Evolutionary conservation across 371 early-diverging fungal species (phyloP).

Genomic region (Syncephalastrum racemosum): DNA sequence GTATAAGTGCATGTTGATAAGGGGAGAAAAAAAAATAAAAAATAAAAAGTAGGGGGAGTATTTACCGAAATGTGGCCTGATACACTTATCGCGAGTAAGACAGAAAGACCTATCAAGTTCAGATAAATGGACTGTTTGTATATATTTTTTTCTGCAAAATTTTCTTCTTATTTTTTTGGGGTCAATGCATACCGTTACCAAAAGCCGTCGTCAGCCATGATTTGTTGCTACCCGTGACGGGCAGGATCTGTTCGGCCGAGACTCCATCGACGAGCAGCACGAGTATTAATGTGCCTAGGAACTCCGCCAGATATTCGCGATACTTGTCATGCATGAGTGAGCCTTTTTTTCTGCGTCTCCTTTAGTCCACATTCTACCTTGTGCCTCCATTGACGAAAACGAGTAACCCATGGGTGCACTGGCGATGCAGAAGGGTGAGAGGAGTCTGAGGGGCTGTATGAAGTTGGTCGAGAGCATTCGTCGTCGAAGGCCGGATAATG

Average conservation of each 20-base stretch:
- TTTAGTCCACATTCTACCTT: too few species aligned
- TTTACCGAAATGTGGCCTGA: conserved; percentile 77
- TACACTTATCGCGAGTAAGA: conserved; percentile 56
- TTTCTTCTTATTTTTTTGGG: background rate
- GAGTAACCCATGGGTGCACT: too few species aligned
- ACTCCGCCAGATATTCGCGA: conserved; percentile 79
- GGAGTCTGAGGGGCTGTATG: too few species aligned
- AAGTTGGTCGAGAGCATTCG: background rate
- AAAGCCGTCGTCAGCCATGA: conserved; percentile 41
- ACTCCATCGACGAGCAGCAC: conserved; percentile 70
- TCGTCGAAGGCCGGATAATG: conserved; percentile 14
- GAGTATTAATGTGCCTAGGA: conserved; percentile 76
- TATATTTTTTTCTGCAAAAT: background rate
- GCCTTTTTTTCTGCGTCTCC: too few species aligned
- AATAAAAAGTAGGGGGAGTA: conserved; percentile 3
- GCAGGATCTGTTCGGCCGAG: conserved; percentile 51
- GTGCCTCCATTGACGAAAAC: too few species aligned
- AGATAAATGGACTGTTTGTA: background rate
- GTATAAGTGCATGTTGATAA: background rate
- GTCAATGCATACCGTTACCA: conserved; percentile 32
- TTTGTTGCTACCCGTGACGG: conserved; percentile 15
- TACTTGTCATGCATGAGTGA: conserved; percentile 19
- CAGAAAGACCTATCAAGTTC: conserved; percentile 31
- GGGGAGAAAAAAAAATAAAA: conserved; percentile 1
- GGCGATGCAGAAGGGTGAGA: too few species aligned